phyloP scores from a whole-genome alignment of 2,329 filamentous ascomycete genomes.

The Alternaria sp. region DNA sequence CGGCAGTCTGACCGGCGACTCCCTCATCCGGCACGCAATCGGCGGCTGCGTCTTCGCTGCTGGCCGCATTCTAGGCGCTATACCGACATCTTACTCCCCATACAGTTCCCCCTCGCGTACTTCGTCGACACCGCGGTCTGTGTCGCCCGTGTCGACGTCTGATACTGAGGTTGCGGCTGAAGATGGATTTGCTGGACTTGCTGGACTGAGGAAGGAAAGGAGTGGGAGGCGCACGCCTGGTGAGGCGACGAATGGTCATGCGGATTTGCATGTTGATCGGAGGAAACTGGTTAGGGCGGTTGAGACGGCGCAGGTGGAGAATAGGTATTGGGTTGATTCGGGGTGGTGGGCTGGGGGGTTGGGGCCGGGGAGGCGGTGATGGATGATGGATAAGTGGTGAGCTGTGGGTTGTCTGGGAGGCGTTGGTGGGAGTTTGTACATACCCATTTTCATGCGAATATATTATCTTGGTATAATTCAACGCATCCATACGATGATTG shows the following conservation, averaged over 20 bases:
- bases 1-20: conserved; percentile 67
- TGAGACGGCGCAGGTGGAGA: conserved; percentile 39
- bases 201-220: conserved; percentile 4
- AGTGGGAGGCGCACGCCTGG: conserved; percentile 23
- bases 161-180: conserved; percentile 17
- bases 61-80: conserved; percentile 53
- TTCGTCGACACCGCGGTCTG: conserved; percentile 29
- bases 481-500: too few relatives aligned
- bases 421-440: neutral
- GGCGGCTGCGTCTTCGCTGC: conserved; percentile 65
- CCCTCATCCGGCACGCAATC: conserved; percentile 65
- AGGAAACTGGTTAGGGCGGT: conserved; percentile 37
- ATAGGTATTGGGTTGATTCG: conserved; percentile 39
- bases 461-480: neutral
- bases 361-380: conserved; percentile 15
- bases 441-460: neutral
- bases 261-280: conserved; percentile 49
- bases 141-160: conserved; percentile 25
- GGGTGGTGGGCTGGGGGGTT: conserved; percentile 48
- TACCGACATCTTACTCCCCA: conserved; percentile 28
- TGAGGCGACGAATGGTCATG: conserved; percentile 44
- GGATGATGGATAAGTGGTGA: neutral
- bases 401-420: neutral
- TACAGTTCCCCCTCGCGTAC: conserved; percentile 16
- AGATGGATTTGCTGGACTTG: conserved; percentile 5